Evolutionary conservation across 257 asterid genomes (phyloP).

Genomic region (Solanum microdontum): DNA sequence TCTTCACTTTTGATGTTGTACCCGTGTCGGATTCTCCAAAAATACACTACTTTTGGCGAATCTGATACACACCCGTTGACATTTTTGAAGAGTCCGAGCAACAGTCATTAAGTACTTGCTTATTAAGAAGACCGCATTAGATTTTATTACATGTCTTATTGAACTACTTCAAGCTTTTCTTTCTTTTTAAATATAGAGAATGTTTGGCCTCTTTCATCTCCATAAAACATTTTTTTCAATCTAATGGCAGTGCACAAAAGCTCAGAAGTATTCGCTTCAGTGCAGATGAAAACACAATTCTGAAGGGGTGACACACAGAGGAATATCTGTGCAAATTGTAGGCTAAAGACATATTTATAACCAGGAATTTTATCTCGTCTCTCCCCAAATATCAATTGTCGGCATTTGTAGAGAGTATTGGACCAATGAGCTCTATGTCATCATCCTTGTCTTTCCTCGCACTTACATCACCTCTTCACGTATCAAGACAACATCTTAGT

Average conservation of each 20-base stretch:
- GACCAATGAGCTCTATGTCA: conserved; percentile 23
- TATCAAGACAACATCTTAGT: conserved; percentile 2
- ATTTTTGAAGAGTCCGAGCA: no score
- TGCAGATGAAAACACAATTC: neutral
- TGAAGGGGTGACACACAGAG: neutral
- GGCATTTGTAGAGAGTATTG: neutral
- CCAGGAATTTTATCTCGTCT: neutral
- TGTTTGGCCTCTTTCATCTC: neutral
- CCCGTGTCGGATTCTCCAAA: no score
- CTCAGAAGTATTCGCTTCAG: neutral
- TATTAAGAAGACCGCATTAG: neutral
- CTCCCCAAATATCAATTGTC: neutral
- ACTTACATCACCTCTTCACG: conserved; percentile 8
- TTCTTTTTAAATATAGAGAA: neutral
- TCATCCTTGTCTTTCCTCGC: conserved; percentile 22
- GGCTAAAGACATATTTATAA: neutral
- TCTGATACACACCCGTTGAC: no score
- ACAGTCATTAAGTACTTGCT: neutral
- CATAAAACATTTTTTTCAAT: neutral
- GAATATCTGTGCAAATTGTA: neutral
- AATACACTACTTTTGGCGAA: no score
- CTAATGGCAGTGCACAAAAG: neutral
- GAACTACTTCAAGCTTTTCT: neutral
- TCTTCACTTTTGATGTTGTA: no score
- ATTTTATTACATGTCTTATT: neutral